These are phyloP conservation scores for Paragyromitra xinjiangensis DNA, from an alignment of 495 filamentous ascomycete genomes.

Conservation along the genomic window DNA sequence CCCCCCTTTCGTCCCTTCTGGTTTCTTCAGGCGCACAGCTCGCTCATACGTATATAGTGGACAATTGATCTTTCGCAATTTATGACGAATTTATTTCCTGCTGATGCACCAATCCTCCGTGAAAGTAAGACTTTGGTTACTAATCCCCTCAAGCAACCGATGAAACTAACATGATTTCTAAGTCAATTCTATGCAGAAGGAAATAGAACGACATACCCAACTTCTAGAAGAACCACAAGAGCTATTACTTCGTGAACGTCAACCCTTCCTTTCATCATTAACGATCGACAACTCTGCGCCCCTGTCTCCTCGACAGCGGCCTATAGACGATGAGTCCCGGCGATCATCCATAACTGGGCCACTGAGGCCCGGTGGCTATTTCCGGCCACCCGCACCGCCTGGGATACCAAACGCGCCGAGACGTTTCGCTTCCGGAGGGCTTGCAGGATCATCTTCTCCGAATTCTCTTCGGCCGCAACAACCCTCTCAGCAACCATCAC, in stretches of 20 bases:
- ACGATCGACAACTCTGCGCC: constrained; percentile 76
- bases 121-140: constrained; percentile 64
- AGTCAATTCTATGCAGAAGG: constrained; percentile 83
- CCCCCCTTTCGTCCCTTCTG: constrained; percentile 39
- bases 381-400: constrained; percentile 78
- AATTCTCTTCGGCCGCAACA: constrained; percentile 75
- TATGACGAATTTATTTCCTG: constrained; percentile 56
- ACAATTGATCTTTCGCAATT: constrained; percentile 59
- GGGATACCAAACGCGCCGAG: constrained; percentile 80
- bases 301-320: constrained; percentile 88
- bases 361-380: constrained; percentile 58
- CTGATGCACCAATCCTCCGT: constrained; percentile 68
- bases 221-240: constrained; percentile 83
- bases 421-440: constrained; percentile 85
- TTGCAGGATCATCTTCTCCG: constrained; percentile 73
- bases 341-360: constrained; percentile 65
- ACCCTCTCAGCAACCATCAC: constrained; percentile 70
- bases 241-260: constrained; percentile 74
- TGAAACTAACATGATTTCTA: constrained; percentile 45
- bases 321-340: constrained; percentile 86
- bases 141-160: background rate
- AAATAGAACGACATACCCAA: constrained; percentile 86
- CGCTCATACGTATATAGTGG: constrained; percentile 58
- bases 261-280: constrained; percentile 74
- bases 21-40: constrained; percentile 23